A percentile compares a stretch with the other conserved stretches of the same genome.
Conservation (phyloP, 1,284 basidiomycete genomes). For the Ceratobasidium papillatum region DNA sequence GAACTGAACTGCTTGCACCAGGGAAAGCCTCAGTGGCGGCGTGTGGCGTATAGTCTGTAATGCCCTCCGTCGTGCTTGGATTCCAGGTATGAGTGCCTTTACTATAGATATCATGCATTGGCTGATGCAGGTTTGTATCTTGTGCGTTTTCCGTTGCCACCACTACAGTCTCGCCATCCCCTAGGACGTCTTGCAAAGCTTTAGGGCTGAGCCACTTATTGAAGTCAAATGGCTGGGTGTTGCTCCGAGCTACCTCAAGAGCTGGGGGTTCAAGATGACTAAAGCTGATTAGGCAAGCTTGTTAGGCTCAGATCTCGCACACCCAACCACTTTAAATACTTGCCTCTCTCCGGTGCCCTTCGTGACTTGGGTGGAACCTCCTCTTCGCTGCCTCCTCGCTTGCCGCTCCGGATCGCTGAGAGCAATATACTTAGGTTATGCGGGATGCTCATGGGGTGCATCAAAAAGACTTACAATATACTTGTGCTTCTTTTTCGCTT, state of each 20-base stretch:
- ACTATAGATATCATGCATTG: too few species aligned
- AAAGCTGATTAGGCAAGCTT: not conserved
- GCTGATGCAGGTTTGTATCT: too few species aligned
- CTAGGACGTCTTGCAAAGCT: not conserved
- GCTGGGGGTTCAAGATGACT: not conserved
- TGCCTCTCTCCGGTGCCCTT: not conserved
- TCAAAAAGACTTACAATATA: not conserved
- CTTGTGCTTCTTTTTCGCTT: conserved; percentile 3
- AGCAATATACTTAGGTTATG: not conserved
- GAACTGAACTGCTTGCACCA: not conserved
- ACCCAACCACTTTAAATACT: not conserved
- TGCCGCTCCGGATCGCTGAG: not conserved
- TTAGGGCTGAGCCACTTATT: not conserved
- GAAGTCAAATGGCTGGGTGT: not conserved
- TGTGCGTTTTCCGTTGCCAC: too few species aligned
- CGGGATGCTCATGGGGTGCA: not conserved
- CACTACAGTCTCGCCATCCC: not conserved
- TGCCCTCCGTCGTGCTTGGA: not conserved
- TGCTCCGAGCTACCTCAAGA: not conserved
- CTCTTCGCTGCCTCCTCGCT: not conserved
- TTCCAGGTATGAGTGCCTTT: too few species aligned
- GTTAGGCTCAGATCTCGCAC: not conserved
- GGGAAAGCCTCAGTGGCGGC: not conserved
- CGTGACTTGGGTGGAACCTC: not conserved
- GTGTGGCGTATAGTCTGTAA: not conserved